Evolutionary conservation across 106 monocot genomes (phyloP).

Genomic region (Iris macrosiphon): DNA sequence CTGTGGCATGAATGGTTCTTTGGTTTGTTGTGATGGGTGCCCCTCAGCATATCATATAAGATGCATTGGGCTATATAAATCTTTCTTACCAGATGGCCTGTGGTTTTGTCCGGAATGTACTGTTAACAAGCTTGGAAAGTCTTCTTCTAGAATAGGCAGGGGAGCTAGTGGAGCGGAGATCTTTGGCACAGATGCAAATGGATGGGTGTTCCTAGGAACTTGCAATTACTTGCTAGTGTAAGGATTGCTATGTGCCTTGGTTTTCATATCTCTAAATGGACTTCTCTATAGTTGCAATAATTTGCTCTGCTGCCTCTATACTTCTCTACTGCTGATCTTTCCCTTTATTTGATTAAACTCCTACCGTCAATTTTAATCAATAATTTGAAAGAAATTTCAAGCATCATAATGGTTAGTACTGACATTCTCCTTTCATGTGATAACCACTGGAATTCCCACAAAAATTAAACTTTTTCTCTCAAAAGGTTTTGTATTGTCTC

Average conservation of each 20-base stretch:
- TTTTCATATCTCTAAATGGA: not conserved
- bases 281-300: not conserved
- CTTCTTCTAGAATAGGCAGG: conserved; percentile 43
- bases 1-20: conserved; percentile 88
- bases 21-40: conserved; percentile 91
- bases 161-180: conserved; percentile 62
- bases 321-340: too few species aligned
- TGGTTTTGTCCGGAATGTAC: conserved; percentile 90
- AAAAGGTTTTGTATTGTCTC: too few species aligned
- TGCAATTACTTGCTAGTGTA: conserved; percentile 96
- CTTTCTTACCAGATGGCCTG: conserved; percentile 55
- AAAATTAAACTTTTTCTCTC: not conserved
- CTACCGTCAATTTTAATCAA: not conserved
- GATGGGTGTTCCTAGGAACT: conserved; percentile 54
- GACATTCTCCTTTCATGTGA: not conserved
- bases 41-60: conserved; percentile 89
- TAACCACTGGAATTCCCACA: not conserved
- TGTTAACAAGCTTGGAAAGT: conserved; percentile 30
- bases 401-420: not conserved
- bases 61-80: conserved; percentile 85
- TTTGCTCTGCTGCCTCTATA: too few species aligned
- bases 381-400: not conserved
- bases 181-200: conserved; percentile 67
- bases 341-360: too few species aligned
- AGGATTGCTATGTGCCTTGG: conserved; percentile 12